Conservation (phyloP, 306 rosid species). For the Aeschynomene evenia region DNA sequence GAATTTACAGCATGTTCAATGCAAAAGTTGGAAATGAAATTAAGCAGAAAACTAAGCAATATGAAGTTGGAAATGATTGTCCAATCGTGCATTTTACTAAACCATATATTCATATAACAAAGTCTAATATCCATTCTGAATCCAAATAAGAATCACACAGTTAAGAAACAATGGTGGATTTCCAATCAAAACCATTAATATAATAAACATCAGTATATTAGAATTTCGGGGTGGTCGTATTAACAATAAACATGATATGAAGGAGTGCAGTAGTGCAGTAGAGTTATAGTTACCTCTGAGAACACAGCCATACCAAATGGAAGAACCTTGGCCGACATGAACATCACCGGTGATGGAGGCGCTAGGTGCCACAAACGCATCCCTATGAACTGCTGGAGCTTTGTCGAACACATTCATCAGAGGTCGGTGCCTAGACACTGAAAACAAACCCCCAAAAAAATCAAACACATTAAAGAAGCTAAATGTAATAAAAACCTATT, state of each 20-base stretch:
- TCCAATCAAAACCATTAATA: not conserved
- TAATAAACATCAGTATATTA: not conserved
- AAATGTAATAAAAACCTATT: not conserved
- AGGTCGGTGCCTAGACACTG: slow-evolving; percentile 93
- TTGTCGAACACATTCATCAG: slow-evolving; percentile 84
- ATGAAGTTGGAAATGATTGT: not conserved
- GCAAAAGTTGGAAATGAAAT: not conserved
- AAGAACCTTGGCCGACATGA: slow-evolving; percentile 68
- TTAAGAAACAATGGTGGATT: not conserved
- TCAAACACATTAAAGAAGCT: not conserved
- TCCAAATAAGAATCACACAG: no score
- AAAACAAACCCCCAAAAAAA: not conserved
- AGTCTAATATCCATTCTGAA: not conserved
- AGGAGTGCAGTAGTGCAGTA: not conserved
- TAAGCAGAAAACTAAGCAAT: not conserved
- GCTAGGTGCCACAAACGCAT: slow-evolving; percentile 89
- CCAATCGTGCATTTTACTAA: not conserved
- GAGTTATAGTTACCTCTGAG: slow-evolving; percentile 60
- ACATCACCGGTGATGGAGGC: slow-evolving; percentile 85
- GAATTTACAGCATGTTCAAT: not conserved
- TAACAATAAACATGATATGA: not conserved
- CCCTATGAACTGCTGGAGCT: slow-evolving; percentile 70
- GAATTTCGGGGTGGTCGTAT: not conserved
- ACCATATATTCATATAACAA: not conserved
- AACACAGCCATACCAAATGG: slow-evolving; percentile 97